A percentile compares a stretch with the other conserved stretches of the same genome.
phyloP scores from a whole-genome alignment of 2,329 filamentous ascomycete genomes.

The Ascosphaera aggregata region DNA sequence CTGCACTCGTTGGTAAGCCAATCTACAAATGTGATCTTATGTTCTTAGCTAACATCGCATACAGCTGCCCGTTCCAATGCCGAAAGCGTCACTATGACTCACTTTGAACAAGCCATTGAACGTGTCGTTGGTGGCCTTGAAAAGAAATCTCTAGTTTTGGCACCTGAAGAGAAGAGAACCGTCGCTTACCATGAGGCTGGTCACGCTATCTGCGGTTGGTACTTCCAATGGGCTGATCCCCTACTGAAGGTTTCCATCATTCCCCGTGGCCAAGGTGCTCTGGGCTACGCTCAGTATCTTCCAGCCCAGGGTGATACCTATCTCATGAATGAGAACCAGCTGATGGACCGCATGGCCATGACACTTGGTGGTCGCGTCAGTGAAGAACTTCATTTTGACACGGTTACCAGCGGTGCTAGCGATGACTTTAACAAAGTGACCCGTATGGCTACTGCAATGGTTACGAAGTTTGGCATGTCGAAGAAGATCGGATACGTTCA shows the following conservation, averaged over 20 bases:
- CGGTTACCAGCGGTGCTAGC: conserved; percentile 79
- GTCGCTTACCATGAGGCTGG: conserved; percentile 97
- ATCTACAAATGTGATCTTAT: neutral
- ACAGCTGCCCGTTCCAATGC: conserved; percentile 65
- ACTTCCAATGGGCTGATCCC: conserved; percentile 86
- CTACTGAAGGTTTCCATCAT: conserved; percentile 98
- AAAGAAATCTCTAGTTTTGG: conserved; percentile 88
- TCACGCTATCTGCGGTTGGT: conserved; percentile 97
- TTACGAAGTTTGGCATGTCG: conserved; percentile 98
- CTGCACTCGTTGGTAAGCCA: conserved; percentile 68
- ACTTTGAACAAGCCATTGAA: conserved; percentile 96
- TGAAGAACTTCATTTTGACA: conserved; percentile 91
- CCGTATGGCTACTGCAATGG: conserved; percentile 87
- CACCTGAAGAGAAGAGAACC: conserved; percentile 79
- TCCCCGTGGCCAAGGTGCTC: conserved; percentile 73
- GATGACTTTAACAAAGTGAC: conserved; percentile 99
- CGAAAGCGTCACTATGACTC: conserved; percentile 57
- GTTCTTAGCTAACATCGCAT: conserved; percentile 22
- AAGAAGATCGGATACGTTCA: conserved; percentile 80
- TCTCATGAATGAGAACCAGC: conserved; percentile 81
- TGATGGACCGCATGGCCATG: conserved; percentile 99
- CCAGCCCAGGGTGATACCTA: conserved; percentile 66
- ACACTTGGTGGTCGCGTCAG: conserved; percentile 86
- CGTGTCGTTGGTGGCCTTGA: conserved; percentile 90
- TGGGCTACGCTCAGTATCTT: conserved; percentile 96